Base-by-base conservation (phyloP, 2,329 filamentous ascomycete genomes). In the Aureobasidium sp. region DNA sequence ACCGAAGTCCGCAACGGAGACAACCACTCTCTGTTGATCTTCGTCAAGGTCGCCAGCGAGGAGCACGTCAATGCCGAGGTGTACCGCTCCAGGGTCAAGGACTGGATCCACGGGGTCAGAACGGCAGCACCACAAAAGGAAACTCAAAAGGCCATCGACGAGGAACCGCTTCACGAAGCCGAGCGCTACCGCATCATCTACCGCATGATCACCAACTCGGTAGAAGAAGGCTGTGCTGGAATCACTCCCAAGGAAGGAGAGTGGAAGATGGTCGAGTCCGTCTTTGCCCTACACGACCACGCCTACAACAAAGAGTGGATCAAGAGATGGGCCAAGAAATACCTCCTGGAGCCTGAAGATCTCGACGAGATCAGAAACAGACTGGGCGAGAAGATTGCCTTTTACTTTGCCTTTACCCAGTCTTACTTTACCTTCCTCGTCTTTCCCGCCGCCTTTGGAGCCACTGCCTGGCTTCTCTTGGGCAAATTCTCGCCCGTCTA, bases 401-500 rank as follows among this genome's bases (percentile, higher is more conserved):
- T 95, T 73, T 97, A 97, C 77, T 97, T 96, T 72, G 90, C 92
- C 40, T 97, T 97, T 70, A 81, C 95, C 33, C 89, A 95, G 69
- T 87, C 87, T 35, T 97, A 97, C 74, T 95, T 95, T 70, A 80
- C 84, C 61, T 95, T 95, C 70, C 78, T 96, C 27, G 74, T 89
- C n/a, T 87, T 93, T 62, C 91, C 91, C 0, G 89, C 92, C 0
- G 84, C 79, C 4, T 85, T 94, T 66, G 93, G 93, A 3, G 79
- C 89, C 42, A 79, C 82, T 0, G 83, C 87, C 13, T 96, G 90
- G 89, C 73, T 92, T 31, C 77, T 95, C n/a, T 78, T 96, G 0
- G 90, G 90, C 9, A 83, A 87, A 61, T 97, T 91, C 74, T 96
- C 92, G 1, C 83, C 85, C 61, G 74, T 91, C 53, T 96, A 95